A percentile compares a stretch with the other conserved stretches of the same genome.
These are phyloP conservation scores for Mortierella polycephala DNA, from an alignment of 371 early-diverging fungal genomes.

Conservation along the genomic window DNA sequence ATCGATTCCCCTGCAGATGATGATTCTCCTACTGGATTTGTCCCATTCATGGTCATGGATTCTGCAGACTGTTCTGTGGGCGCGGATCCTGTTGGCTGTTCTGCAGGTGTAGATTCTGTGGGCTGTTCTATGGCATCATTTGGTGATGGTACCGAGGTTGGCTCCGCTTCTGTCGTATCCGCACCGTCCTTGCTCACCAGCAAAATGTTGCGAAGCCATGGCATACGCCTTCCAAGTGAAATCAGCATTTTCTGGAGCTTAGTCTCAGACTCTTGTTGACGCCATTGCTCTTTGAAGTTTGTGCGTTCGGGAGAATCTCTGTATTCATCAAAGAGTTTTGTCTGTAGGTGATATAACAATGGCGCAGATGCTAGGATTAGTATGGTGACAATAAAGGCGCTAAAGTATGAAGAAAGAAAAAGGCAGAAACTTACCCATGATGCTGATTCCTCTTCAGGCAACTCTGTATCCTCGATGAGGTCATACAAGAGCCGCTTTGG, in stretches of 20 bases:
- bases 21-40: background rate
- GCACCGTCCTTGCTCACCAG: conserved; percentile 22
- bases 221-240: conserved; percentile 80
- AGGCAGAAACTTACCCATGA: conserved; percentile 58
- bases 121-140: background rate
- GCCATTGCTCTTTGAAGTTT: conserved; percentile 75
- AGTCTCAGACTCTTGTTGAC: conserved; percentile 72
- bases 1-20: background rate
- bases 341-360: conserved; percentile 41
- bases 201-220: conserved; percentile 66
- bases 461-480: conserved; percentile 58
- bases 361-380: background rate
- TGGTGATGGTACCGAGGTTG: no score
- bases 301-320: conserved; percentile 67
- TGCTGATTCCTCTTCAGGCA: conserved; percentile 62
- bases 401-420: background rate
- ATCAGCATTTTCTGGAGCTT: conserved; percentile 76
- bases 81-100: background rate
- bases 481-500: conserved; percentile 77
- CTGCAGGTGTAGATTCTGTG: background rate
- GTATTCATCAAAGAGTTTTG: conserved; percentile 67
- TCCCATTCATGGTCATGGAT: background rate
- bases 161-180: background rate
- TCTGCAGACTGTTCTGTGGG: background rate
- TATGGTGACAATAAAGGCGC: conserved; percentile 1